These are phyloP conservation scores for Friedmanniomyces simplex DNA, from an alignment of 495 filamentous ascomycete species.

Conservation along the genomic window DNA sequence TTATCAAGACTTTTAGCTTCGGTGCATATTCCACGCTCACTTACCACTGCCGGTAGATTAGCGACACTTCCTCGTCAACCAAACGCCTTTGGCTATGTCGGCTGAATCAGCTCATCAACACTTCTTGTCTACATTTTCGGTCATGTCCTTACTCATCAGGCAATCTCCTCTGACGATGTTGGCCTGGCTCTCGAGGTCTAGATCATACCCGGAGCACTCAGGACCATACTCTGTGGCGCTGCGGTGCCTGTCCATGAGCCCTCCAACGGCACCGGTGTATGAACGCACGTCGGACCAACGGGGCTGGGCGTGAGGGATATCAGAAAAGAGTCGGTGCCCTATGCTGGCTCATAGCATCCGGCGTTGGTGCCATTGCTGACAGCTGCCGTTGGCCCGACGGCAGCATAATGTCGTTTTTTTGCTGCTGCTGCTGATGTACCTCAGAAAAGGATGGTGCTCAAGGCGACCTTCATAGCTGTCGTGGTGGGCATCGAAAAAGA, in stretches of 20 bases:
- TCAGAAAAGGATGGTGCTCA: background rate
- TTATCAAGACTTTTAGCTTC: no score
- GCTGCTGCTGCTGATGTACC: background rate
- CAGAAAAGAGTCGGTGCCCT: constrained; percentile 46
- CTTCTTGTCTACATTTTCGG: no score
- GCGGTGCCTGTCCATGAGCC: constrained; percentile 31
- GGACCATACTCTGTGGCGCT: constrained; percentile 41
- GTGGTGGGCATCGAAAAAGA: no score
- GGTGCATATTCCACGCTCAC: background rate
- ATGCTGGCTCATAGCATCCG: constrained; percentile 34
- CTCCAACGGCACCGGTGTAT: constrained; percentile 38
- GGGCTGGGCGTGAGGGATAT: constrained; percentile 47
- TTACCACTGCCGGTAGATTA: background rate
- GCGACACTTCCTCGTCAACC: background rate
- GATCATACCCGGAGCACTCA: constrained; percentile 40
- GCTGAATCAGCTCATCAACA: no score
- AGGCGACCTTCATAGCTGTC: background rate
- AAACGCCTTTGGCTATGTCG: no score
- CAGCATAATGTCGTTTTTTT: background rate
- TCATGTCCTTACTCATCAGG: constrained; percentile 31
- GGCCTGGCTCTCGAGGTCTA: constrained; percentile 11
- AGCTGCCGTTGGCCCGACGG: background rate
- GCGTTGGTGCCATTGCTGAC: constrained; percentile 37
- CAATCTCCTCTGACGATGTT: constrained; percentile 36
- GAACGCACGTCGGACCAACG: constrained; percentile 39